Percentiles rank a stretch among this genome's conserved stretches.
Conservation (phyloP, 2,329 filamentous ascomycete genomes). For the Nothophaeocryptopus gaeumannii region DNA sequence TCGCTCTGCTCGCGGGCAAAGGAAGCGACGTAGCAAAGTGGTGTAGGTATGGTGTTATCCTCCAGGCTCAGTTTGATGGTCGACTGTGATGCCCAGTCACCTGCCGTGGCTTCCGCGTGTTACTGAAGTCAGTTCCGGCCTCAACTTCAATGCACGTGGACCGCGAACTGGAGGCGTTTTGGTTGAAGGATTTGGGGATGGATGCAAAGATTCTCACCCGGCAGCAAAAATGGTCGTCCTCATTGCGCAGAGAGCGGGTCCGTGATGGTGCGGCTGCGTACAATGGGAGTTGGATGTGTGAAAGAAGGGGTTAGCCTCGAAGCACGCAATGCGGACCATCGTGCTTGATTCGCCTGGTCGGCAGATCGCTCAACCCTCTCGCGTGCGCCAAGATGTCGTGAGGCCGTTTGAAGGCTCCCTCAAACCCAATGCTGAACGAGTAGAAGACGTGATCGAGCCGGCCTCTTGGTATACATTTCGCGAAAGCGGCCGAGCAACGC, state of each 20-base stretch:
- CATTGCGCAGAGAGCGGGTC: slow-evolving; percentile 4
- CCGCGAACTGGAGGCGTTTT: no score
- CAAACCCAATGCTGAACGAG: not conserved
- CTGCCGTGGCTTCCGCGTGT: no score
- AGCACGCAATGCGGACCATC: slow-evolving; percentile 17
- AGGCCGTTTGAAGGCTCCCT: not conserved
- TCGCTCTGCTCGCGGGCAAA: not conserved
- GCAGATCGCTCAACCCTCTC: slow-evolving; percentile 1
- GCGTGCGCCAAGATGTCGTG: slow-evolving; percentile 14
- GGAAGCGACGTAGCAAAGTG: not conserved
- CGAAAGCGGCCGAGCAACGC: no score
- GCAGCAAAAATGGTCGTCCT: not conserved
- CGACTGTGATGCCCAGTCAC: no score
- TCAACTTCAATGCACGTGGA: no score
- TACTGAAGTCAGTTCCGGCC: no score
- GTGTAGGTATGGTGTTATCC: slow-evolving; percentile 4
- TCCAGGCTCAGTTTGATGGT: no score
- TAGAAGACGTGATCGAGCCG: slow-evolving; percentile 5
- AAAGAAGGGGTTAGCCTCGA: slow-evolving; percentile 13
- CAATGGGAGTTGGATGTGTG: slow-evolving; percentile 5
- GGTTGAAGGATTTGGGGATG: no score
- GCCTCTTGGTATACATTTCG: not conserved
- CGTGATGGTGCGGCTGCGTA: not conserved
- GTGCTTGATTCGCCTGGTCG: slow-evolving; percentile 8
- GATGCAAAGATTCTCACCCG: no score